A percentile compares a stretch with the other conserved stretches of the same genome.
These are phyloP conservation scores for Piper betle DNA, from an alignment of 164 flowering plant species.

Conservation along the genomic window DNA sequence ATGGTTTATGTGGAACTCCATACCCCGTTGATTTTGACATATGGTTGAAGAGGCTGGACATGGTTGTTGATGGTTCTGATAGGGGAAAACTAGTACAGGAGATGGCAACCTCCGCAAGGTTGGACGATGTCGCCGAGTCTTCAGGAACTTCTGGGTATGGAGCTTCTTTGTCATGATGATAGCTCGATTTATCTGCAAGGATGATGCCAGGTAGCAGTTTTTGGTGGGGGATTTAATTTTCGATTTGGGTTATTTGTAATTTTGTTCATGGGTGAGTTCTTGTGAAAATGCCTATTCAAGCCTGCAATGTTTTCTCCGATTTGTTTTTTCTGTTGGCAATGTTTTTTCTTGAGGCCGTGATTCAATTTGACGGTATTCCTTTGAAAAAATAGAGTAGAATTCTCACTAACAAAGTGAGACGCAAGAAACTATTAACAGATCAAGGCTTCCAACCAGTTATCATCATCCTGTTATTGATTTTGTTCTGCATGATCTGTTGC, in stretches of 20 bases:
- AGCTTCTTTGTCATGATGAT: slow-evolving; percentile 12
- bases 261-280: background rate
- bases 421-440: no score
- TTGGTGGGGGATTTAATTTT: background rate
- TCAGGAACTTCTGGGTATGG: slow-evolving; percentile 39
- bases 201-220: background rate
- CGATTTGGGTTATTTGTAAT: background rate
- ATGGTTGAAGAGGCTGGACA: slow-evolving; percentile 59
- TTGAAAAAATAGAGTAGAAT: no score
- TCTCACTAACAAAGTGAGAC: no score
- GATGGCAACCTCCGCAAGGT: slow-evolving; percentile 17
- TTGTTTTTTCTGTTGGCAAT: no score
- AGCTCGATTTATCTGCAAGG: background rate
- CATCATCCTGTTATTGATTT: no score
- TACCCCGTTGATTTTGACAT: slow-evolving; percentile 68
- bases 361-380: no score
- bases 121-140: slow-evolving; percentile 42
- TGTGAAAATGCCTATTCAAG: background rate
- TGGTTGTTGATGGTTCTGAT: slow-evolving; percentile 37
- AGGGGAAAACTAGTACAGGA: slow-evolving; percentile 38
- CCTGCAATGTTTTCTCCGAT: no score
- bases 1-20: slow-evolving; percentile 80
- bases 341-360: no score
- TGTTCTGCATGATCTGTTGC: no score
- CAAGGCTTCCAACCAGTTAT: no score